These are phyloP conservation scores for Lantana camara DNA, from an alignment of 257 asterid species.

Conservation along the genomic window DNA sequence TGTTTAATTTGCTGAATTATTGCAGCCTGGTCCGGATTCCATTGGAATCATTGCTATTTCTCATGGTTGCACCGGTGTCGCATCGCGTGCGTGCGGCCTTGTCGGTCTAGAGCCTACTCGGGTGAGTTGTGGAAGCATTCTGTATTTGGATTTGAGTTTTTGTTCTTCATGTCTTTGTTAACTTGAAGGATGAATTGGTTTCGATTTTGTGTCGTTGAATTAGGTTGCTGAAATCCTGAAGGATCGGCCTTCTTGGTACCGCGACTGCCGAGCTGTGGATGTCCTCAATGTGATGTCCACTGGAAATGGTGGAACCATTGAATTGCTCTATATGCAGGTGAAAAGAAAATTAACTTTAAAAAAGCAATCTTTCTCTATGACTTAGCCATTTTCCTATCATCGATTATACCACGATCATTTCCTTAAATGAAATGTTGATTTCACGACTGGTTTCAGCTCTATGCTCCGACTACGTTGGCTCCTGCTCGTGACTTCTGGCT, in stretches of 20 bases:
- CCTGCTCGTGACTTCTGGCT: constrained; percentile 99
- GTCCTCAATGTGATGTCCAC: constrained; percentile 88
- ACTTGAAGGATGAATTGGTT: not conserved
- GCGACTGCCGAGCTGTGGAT: constrained; percentile 92
- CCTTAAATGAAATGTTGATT: constrained; percentile 9
- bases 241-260: constrained; percentile 95
- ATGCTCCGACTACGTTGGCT: constrained; percentile 90
- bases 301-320: constrained; percentile 93
- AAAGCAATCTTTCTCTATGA: too few relatives aligned
- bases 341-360: too few relatives aligned
- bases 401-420: not conserved
- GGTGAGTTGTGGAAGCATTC: too few relatives aligned
- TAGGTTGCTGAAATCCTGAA: constrained; percentile 97
- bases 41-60: constrained; percentile 99
- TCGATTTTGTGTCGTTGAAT: constrained; percentile 1
- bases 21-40: constrained; percentile 99
- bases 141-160: not conserved
- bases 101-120: constrained; percentile 95
- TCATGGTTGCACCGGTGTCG: constrained; percentile 99
- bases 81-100: constrained; percentile 99
- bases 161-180: not conserved
- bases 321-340: constrained; percentile 97
- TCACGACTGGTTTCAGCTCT: constrained; percentile 53
- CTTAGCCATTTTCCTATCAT: not conserved
- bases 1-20: not conserved